Evolutionary conservation across 495 filamentous ascomycete species (phyloP).

Genomic region (Pseudoneurospora amorphoporcata): DNA sequence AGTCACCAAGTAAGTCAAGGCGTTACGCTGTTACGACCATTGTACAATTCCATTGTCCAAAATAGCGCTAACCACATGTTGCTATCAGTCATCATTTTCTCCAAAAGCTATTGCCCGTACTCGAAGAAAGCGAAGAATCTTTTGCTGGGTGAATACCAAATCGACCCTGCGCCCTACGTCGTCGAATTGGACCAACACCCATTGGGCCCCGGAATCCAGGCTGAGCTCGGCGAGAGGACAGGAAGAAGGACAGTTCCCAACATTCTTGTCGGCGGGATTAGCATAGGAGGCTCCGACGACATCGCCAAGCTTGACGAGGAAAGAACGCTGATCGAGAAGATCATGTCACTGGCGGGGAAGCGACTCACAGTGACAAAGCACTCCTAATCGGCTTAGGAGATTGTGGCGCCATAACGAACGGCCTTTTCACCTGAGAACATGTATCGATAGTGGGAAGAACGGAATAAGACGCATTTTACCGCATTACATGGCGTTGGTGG

Average conservation of each 20-base stretch:
- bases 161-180: constrained; percentile 72
- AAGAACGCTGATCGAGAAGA: constrained; percentile 58
- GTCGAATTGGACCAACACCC: constrained; percentile 84
- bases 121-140: constrained; percentile 75
- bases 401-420: not conserved
- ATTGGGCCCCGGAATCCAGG: constrained; percentile 62
- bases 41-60: not conserved
- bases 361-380: constrained; percentile 42
- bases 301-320: constrained; percentile 59
- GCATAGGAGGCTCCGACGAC: constrained; percentile 86
- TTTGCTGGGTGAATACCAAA: constrained; percentile 70
- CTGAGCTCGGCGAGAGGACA: constrained; percentile 55
- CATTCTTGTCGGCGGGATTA: constrained; percentile 74
- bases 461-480: not conserved
- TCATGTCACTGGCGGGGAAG: constrained; percentile 64
- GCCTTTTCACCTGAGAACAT: not conserved
- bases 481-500: not conserved
- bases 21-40: not conserved
- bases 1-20: constrained; percentile 57
- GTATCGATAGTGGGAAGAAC: not conserved
- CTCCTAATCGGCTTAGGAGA: constrained; percentile 9
- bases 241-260: constrained; percentile 85
- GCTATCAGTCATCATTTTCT: constrained; percentile 77
- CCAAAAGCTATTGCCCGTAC: constrained; percentile 83
- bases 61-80: constrained; percentile 13